These are phyloP conservation scores for Nepenthes mirabilis DNA, from an alignment of 148 eudicot genomes.

Conservation along the genomic window DNA sequence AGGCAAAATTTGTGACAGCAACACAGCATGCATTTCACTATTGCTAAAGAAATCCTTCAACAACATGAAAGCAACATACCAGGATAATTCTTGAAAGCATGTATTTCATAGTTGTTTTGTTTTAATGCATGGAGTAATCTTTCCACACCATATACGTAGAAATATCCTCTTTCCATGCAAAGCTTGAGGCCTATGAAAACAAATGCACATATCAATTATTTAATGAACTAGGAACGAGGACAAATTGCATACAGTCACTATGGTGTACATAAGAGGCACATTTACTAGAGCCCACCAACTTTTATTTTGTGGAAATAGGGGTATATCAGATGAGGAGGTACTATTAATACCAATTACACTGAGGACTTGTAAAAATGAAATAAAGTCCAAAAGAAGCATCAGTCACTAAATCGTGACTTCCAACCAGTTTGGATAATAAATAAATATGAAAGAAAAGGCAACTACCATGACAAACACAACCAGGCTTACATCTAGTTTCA, in stretches of 20 bases:
- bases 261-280: no score
- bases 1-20: slow-evolving; percentile 70
- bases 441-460: no score
- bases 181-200: slow-evolving; percentile 57
- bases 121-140: slow-evolving; percentile 46
- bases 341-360: no score
- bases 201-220: not conserved
- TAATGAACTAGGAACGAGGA: not conserved
- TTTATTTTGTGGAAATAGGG: no score
- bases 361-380: no score
- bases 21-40: slow-evolving; percentile 58
- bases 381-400: no score
- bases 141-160: slow-evolving; percentile 65
- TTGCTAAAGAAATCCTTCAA: slow-evolving; percentile 13
- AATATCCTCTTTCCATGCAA: slow-evolving; percentile 63
- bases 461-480: no score
- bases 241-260: not conserved
- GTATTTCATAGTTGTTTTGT: slow-evolving; percentile 74
- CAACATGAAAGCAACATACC: slow-evolving; percentile 18
- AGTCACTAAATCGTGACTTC: no score
- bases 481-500: no score
- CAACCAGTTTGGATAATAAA: no score
- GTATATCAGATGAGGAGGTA: no score
- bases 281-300: no score
- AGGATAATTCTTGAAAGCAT: slow-evolving; percentile 84